A percentile compares a stretch with the other conserved stretches of the same genome.
These are phyloP conservation scores for Podila verticillata DNA, from an alignment of 192 early-diverging fungal genomes.

Conservation along the genomic window DNA sequence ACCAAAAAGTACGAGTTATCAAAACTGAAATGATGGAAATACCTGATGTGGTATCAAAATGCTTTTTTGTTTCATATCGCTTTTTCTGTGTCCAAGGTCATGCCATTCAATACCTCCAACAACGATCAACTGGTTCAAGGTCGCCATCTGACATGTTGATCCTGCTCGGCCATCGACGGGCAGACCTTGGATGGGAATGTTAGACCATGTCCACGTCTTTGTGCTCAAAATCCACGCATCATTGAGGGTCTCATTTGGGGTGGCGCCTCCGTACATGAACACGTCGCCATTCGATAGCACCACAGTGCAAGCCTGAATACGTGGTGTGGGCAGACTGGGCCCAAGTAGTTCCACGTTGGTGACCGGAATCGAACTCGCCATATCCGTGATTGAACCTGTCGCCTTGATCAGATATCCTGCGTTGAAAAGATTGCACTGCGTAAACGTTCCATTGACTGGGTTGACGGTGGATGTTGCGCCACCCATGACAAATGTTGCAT, in stretches of 20 bases:
- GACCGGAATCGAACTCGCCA: background rate
- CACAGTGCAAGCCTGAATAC: background rate
- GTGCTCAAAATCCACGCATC: constrained; percentile 3
- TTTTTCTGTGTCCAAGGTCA: background rate
- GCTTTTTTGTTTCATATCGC: background rate
- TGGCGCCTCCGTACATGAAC: constrained; percentile 5
- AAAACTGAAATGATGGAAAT: no score
- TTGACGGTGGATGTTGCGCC: background rate
- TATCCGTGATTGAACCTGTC: background rate
- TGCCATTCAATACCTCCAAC: constrained; percentile 1
- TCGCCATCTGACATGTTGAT: constrained; percentile 6
- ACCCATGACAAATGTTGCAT: background rate
- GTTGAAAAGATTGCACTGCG: background rate
- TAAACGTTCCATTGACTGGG: background rate
- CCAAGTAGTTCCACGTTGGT: background rate
- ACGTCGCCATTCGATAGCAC: background rate
- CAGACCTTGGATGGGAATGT: background rate
- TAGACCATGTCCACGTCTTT: background rate
- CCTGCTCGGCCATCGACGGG: background rate
- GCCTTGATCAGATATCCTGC: background rate
- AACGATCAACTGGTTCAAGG: background rate
- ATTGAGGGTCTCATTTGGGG: background rate
- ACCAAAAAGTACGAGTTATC: no score
- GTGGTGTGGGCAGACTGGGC: background rate
- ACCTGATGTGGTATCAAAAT: no score